Evolutionary conservation across 2,329 filamentous ascomycete species (phyloP), one percentile per base, ranked within the genome.

Genomic region (Pyrenophora teres): DNA sequence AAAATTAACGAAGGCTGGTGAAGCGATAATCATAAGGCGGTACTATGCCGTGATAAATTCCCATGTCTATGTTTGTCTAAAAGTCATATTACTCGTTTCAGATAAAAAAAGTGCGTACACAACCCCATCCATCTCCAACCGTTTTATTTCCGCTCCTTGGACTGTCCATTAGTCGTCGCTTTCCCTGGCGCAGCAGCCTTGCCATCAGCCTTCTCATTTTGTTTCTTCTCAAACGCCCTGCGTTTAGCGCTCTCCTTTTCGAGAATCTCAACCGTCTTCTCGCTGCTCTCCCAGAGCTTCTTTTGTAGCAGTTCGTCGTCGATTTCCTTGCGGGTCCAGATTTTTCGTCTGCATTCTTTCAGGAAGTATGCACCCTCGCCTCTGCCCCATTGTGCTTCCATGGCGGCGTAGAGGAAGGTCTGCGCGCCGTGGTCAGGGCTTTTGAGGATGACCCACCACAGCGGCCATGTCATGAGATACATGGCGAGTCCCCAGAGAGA

Each of bases 361-460:
- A 99, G 81, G 48, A 96, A 74, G 68, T 83, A 88, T 0, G 87
- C 88, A 3, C 89, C 90, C 1, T 75, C 69, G 1, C 83, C 86
- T 41, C 86, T 81, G 3, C 83, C 85, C 43, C 92, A 83, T 2
- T 81, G 79, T 2, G 83, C 82, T 48, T 97, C 92, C 90, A 97
- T 95, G 1, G 87, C 86, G 0, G 92, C 92, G 61, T 87, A 87
- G 7, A 97, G 77, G 40, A 97, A 86, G 4, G 89, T 92, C 75
- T 99, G 92, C 0, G 93, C 90, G 2, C 90, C 94, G 76, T 89
- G 87, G 45, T 86, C 77, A 0, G 92, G 84, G 30, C 89, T 92
- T 74, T 99, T 97, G 46, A 99, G 79, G 1, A 97, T 73, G 18
- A 99, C 74, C 90, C 93, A 97, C 72, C 89, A 90, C 0, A 96